Base-by-base conservation (phyloP, 257 asterid genomes). In the Solanum verrucosum region DNA sequence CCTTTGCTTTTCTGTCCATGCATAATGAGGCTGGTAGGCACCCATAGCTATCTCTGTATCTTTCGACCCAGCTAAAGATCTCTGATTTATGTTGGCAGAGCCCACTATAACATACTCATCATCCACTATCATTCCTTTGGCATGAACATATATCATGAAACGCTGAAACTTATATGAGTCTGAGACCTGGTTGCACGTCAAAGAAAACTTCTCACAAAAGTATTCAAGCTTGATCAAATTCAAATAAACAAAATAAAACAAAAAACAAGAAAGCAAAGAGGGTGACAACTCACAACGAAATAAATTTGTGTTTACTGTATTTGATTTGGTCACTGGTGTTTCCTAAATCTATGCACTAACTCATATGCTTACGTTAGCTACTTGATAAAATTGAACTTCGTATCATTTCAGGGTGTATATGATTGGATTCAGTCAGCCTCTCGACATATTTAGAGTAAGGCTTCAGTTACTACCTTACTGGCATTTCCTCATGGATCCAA, bases 11-110 rank as follows among this genome's bases (percentile, higher is more conserved):
- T 87, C 90, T 42, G 87, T 88, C 97, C 98, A 92, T 18, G 94
- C 89, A 82, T 93, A 93, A 86, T 93, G 94, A 75, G 98, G 97
- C 90, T 96, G 99, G 94, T 95, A 96, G 34, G 98, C 95, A 68
- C 99, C 99, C 99, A 94, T 96, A 72, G 98, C 98, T 85, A 96
- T 94, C 93, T 96, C 99, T 3, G 98, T 94, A 92, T 96, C 99
- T 88, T 95, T 96, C 7, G 99, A 87, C 77, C 98, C 99, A 67
- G 98, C 99, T 98, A 95, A 92, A 16, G 99, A 96, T 91, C 99
- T 92, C 88, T 96, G 99, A 90, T 96, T 96, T 87, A 96, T 93
- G 91, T 95, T 96, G 87, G 99, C 99, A 37, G 99, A 96, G 63
- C 99, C 99, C 49, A 96, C 81, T 82, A 95, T 95, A 82, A 95